phyloP scores from a whole-genome alignment of 305 asterid genomes.

The Fraxinus paxiana region DNA sequence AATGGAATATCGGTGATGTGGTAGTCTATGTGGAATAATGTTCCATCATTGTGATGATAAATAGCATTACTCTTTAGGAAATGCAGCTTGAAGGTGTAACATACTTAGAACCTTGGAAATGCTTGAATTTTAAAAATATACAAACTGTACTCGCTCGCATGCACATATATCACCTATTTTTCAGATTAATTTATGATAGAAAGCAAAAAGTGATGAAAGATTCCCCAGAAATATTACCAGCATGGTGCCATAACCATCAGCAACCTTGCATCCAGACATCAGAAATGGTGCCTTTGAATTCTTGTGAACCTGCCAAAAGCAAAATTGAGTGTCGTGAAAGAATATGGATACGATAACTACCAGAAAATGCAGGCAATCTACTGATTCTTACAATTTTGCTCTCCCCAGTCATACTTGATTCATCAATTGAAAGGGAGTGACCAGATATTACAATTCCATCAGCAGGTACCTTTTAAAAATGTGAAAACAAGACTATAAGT shows the following conservation, averaged over 20 bases:
- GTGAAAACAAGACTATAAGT: conserved; percentile 13
- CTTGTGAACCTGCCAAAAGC: conserved; percentile 63
- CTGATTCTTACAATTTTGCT: conserved; percentile 72
- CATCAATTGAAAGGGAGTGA: conserved; percentile 86
- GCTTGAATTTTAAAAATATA: not conserved
- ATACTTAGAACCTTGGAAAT: not conserved
- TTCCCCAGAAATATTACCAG: conserved; percentile 49
- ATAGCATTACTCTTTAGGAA: not conserved
- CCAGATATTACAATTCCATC: conserved; percentile 78
- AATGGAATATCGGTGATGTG: not conserved
- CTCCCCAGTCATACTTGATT: conserved; percentile 99
- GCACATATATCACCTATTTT: not conserved
- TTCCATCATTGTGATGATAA: not conserved
- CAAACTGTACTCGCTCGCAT: not conserved
- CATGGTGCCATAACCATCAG: conserved; percentile 95
- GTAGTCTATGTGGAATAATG: not conserved
- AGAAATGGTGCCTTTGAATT: conserved; percentile 78
- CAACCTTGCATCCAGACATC: conserved; percentile 96
- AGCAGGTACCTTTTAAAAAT: conserved; percentile 69
- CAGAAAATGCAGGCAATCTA: not conserved
- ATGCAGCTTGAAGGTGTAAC: not conserved
- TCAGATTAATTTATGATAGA: not conserved
- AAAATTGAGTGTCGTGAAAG: conserved; percentile 21
- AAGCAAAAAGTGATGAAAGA: conserved; percentile 13
- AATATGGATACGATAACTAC: conserved; percentile 10